phyloP scores from a whole-genome alignment of 805 yeast species.

The Saccharomycopsis sp. region DNA sequence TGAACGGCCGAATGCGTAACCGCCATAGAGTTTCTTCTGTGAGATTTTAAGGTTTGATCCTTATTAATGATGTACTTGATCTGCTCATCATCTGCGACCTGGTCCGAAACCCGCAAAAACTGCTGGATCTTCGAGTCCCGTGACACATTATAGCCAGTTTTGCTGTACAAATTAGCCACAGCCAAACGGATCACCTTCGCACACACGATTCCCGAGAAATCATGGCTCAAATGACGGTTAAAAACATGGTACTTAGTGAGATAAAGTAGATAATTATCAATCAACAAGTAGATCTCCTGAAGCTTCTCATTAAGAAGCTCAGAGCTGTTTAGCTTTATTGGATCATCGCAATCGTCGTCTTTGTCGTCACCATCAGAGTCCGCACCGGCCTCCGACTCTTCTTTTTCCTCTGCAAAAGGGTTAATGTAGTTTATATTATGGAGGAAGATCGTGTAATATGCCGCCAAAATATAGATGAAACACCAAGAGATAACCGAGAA shows the following conservation, averaged over 20 bases:
- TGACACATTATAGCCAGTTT: neutral
- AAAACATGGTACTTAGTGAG: neutral
- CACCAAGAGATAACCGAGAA: slow-evolving; percentile 2
- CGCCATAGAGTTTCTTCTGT: neutral
- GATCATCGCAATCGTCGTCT: no score
- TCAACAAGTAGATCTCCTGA: neutral
- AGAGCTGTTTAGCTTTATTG: neutral
- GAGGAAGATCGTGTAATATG: slow-evolving; percentile 5
- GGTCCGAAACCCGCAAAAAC: neutral
- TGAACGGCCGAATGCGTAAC: neutral
- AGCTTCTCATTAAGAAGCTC: neutral
- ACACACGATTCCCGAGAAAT: neutral
- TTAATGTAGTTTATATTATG: slow-evolving; percentile 2
- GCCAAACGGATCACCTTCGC: neutral
- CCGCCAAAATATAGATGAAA: slow-evolving; percentile 1
- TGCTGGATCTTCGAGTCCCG: neutral
- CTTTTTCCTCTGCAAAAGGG: neutral
- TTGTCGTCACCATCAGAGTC: no score
- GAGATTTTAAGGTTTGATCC: neutral
- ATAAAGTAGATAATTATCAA: neutral
- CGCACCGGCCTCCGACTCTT: neutral
- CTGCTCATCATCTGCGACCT: neutral
- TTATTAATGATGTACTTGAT: neutral
- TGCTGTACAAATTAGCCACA: slow-evolving; percentile 1
- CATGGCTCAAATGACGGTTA: neutral